phyloP scores from a whole-genome alignment of 305 asterid genomes.

The Nicotiana rustica region DNA sequence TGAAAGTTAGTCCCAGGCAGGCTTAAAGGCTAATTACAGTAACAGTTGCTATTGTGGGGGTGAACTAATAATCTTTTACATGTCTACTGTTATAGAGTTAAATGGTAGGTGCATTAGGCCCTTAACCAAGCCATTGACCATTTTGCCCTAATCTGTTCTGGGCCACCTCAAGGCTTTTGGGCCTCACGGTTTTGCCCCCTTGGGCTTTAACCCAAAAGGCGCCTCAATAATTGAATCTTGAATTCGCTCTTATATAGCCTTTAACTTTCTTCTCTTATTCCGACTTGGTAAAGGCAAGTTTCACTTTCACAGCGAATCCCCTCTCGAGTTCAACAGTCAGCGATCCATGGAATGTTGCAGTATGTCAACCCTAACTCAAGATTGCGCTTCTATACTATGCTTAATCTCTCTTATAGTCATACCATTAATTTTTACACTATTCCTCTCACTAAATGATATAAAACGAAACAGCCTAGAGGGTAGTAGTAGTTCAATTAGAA shows the following conservation, averaged over 20 bases:
- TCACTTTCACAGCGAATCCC: too few species aligned
- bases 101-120: neutral
- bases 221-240: too few species aligned
- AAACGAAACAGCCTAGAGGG: neutral
- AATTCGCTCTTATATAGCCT: too few species aligned
- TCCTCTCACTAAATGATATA: neutral
- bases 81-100: neutral
- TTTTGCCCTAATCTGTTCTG: too few species aligned
- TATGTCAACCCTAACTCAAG: neutral
- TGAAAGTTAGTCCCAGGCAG: neutral
- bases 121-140: too few species aligned
- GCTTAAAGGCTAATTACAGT: neutral
- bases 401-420: neutral
- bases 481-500: neutral
- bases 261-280: too few species aligned
- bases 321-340: too few species aligned
- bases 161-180: too few species aligned
- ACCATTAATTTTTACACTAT: neutral
- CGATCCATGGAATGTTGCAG: too few species aligned
- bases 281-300: too few species aligned
- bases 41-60: neutral
- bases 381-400: conserved; percentile 21
- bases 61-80: neutral
- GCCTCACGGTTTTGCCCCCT: too few species aligned
- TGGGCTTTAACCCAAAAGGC: too few species aligned